A percentile compares a stretch with the other conserved stretches of the same genome.
Evolutionary conservation across 352 stramenopile species (phyloP).

Genomic region (Globisporangium yorkense): DNA sequence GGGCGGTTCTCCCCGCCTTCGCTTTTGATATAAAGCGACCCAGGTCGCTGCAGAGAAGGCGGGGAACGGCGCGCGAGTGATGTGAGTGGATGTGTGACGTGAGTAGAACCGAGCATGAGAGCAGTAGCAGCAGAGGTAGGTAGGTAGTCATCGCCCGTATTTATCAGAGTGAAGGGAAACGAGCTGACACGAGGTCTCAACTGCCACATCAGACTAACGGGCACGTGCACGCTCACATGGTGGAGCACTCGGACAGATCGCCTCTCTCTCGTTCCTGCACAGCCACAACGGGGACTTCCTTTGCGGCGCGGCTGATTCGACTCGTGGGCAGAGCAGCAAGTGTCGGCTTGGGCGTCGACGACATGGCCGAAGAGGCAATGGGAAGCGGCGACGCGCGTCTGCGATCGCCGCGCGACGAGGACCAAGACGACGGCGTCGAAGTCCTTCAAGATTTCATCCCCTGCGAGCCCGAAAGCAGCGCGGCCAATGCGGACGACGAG

Average conservation of each 20-base stretch:
- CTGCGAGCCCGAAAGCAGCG: background rate
- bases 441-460: constrained; percentile 1
- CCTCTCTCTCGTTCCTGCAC: background rate
- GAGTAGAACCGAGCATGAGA: no score
- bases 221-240: background rate
- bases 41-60: background rate
- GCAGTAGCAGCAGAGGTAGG: no score
- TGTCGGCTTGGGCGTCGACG: constrained; percentile 1
- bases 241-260: background rate
- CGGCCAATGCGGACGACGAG: background rate
- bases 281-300: background rate
- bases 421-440: background rate
- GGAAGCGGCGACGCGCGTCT: no score
- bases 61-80: background rate
- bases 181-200: background rate
- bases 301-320: background rate
- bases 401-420: background rate
- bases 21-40: constrained; percentile 12
- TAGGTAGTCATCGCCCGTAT: no score
- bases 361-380: constrained; percentile 1
- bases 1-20: background rate
- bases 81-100: background rate
- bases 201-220: background rate
- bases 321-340: constrained; percentile 1
- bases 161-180: no score